A percentile compares a stretch with the other conserved stretches of the same genome.
These are phyloP conservation scores for Coleophoma crateriformis DNA, from an alignment of 2,329 filamentous ascomycete genomes.

Conservation along the genomic window DNA sequence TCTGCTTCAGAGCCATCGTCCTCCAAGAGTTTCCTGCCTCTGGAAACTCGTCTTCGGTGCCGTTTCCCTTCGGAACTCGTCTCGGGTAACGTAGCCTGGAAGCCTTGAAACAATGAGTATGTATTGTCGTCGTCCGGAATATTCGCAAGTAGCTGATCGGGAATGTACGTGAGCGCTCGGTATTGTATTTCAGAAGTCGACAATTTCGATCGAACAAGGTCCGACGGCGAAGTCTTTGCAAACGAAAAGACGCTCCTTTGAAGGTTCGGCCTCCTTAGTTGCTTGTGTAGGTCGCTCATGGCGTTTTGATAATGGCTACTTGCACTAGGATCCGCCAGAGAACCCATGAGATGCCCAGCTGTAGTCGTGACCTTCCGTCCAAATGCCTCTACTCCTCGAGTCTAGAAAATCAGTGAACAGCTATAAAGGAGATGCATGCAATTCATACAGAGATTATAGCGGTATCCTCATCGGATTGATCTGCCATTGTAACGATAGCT, in stretches of 20 bases:
- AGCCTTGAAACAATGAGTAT: constrained; percentile 95
- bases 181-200: constrained; percentile 92
- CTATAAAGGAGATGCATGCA: neutral
- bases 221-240: constrained; percentile 85
- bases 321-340: constrained; percentile 49
- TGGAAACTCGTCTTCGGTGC: constrained; percentile 63
- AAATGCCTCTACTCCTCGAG: constrained; percentile 86
- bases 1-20: constrained; percentile 51
- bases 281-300: constrained; percentile 83
- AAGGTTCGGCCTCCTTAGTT: constrained; percentile 75
- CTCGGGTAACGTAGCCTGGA: constrained; percentile 81
- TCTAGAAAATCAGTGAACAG: constrained; percentile 41
- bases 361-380: constrained; percentile 92
- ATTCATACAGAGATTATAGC: constrained; percentile 27
- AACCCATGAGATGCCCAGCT: constrained; percentile 81
- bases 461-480: constrained; percentile 20
- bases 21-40: constrained; percentile 70
- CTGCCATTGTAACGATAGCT: constrained; percentile 24
- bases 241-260: constrained; percentile 91
- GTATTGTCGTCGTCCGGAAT: constrained; percentile 81
- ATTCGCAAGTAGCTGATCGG: constrained; percentile 84
- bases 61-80: constrained; percentile 65
- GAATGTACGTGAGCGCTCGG: constrained; percentile 79
- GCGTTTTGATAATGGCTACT: constrained; percentile 75
- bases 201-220: constrained; percentile 86